These are phyloP conservation scores for Neoboletus subvelutipes DNA, from an alignment of 768 basidiomycete species.

Conservation along the genomic window DNA sequence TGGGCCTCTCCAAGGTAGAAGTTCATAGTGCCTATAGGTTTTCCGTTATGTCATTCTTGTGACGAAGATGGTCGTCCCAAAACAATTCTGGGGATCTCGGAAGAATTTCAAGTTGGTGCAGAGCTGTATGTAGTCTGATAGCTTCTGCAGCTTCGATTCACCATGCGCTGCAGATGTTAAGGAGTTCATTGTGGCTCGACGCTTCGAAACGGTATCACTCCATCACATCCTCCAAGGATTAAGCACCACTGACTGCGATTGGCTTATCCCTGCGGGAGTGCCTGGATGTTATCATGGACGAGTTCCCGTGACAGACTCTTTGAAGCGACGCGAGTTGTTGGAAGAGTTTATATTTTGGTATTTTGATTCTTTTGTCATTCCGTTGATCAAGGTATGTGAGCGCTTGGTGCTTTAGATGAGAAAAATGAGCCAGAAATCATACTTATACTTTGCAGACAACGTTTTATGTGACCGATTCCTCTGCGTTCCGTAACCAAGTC, in stretches of 20 bases:
- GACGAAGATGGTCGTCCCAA: slow-evolving; percentile 70
- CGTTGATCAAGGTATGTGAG: slow-evolving; percentile 67
- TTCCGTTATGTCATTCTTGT: slow-evolving; percentile 62
- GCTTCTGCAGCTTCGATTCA: not conserved
- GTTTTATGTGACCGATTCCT: slow-evolving; percentile 93
- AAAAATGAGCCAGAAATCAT: not conserved
- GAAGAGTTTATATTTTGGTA: slow-evolving; percentile 95
- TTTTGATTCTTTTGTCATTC: slow-evolving; percentile 80
- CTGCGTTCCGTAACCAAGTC: slow-evolving; percentile 76
- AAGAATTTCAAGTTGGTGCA: slow-evolving; percentile 62
- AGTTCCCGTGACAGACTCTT: slow-evolving; percentile 61
- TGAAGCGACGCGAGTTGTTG: slow-evolving; percentile 77
- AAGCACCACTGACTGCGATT: slow-evolving; percentile 70
- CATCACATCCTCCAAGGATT: slow-evolving; percentile 79
- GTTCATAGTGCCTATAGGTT: slow-evolving; percentile 46
- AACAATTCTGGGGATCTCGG: slow-evolving; percentile 73
- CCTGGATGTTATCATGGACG: slow-evolving; percentile 42
- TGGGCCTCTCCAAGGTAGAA: not conserved
- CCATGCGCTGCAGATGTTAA: slow-evolving; percentile 55
- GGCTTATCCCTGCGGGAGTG: slow-evolving; percentile 57
- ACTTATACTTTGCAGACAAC: slow-evolving; percentile 56
- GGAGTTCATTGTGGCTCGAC: slow-evolving; percentile 68
- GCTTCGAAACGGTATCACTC: slow-evolving; percentile 78
- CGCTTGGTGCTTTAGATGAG: not conserved
- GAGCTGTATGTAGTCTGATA: slow-evolving; percentile 43